These are phyloP conservation scores for Euphorbia lathyris DNA, from an alignment of 345 rosid genomes.

Conservation along the genomic window DNA sequence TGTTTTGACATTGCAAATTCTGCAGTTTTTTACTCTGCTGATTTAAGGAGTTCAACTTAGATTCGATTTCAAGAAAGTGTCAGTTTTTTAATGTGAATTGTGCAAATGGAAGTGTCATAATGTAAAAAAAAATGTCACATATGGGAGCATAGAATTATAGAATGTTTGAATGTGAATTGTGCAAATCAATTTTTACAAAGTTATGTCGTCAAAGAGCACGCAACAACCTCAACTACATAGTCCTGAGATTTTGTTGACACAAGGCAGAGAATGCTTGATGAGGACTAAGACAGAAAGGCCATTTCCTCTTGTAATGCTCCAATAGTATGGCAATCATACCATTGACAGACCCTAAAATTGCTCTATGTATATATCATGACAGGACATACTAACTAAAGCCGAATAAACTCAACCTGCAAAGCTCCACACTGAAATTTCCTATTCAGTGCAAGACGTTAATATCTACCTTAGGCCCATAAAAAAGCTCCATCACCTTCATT, in stretches of 20 bases:
- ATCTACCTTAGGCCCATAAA: slow-evolving; percentile 98
- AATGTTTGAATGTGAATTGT: neutral
- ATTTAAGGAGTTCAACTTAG: neutral
- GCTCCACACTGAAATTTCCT: slow-evolving; percentile 97
- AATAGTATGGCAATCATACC: slow-evolving; percentile 88
- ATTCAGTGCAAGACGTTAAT: slow-evolving; percentile 88
- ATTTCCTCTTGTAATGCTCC: slow-evolving; percentile 96
- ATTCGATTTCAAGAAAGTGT: no score
- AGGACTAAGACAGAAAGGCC: slow-evolving; percentile 99
- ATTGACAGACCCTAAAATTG: slow-evolving; percentile 91
- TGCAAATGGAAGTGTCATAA: neutral
- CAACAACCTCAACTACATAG: slow-evolving; percentile 64
- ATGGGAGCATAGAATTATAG: neutral
- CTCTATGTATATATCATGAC: slow-evolving; percentile 97
- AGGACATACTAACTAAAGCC: slow-evolving; percentile 38
- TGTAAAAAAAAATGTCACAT: neutral
- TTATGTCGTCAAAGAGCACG: slow-evolving; percentile 5
- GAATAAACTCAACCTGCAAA: slow-evolving; percentile 58
- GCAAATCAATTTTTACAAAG: neutral
- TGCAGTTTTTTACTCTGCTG: neutral
- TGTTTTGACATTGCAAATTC: neutral
- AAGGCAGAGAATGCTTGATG: slow-evolving; percentile 99
- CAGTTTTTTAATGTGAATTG: no score
- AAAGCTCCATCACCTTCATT: slow-evolving; percentile 96
- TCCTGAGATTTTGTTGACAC: slow-evolving; percentile 79